Conservation (phyloP, 352 stramenopile species). For the Blastocystis sp. region DNA sequence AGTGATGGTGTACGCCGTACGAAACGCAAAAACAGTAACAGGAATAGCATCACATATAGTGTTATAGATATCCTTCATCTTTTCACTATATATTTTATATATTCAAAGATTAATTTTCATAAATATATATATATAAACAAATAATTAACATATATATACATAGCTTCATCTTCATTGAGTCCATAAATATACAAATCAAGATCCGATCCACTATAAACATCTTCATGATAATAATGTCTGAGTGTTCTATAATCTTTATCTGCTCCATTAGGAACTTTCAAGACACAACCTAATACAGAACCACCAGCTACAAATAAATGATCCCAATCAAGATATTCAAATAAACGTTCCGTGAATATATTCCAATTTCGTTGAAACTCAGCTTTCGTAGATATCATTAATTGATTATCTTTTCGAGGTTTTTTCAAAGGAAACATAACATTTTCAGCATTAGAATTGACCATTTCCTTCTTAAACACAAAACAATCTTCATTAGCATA, state of each 20-base stretch:
- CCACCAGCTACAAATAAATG: slow-evolving; percentile 44
- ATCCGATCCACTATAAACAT: slow-evolving; percentile 41
- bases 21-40: slow-evolving; percentile 39
- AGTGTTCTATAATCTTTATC: slow-evolving; percentile 37
- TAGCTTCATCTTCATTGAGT: slow-evolving; percentile 42
- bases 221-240: slow-evolving; percentile 44
- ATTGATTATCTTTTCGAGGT: no score
- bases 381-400: no score
- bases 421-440: slow-evolving; percentile 33
- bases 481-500: slow-evolving; percentile 41
- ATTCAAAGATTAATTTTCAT: slow-evolving; percentile 3
- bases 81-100: slow-evolving; percentile 23
- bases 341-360: slow-evolving; percentile 38
- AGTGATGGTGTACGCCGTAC: slow-evolving; percentile 43
- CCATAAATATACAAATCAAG: slow-evolving; percentile 46
- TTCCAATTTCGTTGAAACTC: slow-evolving; percentile 42
- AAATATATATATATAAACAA: no score
- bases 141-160: no score
- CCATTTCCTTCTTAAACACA: slow-evolving; percentile 1
- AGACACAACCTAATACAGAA: slow-evolving; percentile 40
- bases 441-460: slow-evolving; percentile 31
- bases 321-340: slow-evolving; percentile 43
- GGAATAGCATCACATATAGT: slow-evolving; percentile 41
- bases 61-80: slow-evolving; percentile 45
- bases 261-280: slow-evolving; percentile 39